Base-by-base conservation (phyloP, 2,329 filamentous ascomycete species). In the Penicillium sp. region DNA sequence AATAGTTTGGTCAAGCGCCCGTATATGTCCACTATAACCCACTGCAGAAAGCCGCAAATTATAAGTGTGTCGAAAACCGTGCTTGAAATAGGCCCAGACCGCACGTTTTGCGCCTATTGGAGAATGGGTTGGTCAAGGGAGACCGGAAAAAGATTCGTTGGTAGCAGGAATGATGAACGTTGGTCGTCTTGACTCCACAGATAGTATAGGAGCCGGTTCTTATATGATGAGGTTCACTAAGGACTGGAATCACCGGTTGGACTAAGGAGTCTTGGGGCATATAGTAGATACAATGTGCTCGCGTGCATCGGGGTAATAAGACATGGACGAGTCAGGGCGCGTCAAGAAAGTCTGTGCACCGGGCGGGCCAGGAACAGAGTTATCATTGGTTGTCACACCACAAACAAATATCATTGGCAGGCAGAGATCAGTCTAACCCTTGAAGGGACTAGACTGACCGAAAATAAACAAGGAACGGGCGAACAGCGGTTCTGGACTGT, bases 391-490 rank as follows among this genome's bases (percentile, higher is more conserved):
- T n/a, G 32, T 6, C 3, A 11, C 11, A 71, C 7, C 73, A 75
- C 76, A 79, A 3, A 77, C 77, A 11, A 74, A 74, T 13, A 69
- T 68, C 16, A 62, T 46, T 46, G 43, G 43, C 16, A 34, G 28
- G 24, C 24, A 58, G n/a, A 62, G 58, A 51, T 69, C 69, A 52
- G 60, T 67, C 56, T 69, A 72, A 6, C 71, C 74, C 54, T 61
- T 62, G 34, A 36, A 40, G 13, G 48, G 52, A 24, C 47, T 51
- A 55, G 50, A 40, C 18, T 32, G 11, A 16, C 48, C 44, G 49
- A 55, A 52, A 55, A 55, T 55, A 55, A 52, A 47, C 18, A 32
- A 44, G 16, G 20, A 13, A 38, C 10, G 20, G 11, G 20, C 40
- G 27, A 31, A 35, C 36, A n/a, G 14, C 16, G 14, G 24, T 16